Conservation (phyloP, 331 rosid species). For the Erythrophleum ivorense region DNA sequence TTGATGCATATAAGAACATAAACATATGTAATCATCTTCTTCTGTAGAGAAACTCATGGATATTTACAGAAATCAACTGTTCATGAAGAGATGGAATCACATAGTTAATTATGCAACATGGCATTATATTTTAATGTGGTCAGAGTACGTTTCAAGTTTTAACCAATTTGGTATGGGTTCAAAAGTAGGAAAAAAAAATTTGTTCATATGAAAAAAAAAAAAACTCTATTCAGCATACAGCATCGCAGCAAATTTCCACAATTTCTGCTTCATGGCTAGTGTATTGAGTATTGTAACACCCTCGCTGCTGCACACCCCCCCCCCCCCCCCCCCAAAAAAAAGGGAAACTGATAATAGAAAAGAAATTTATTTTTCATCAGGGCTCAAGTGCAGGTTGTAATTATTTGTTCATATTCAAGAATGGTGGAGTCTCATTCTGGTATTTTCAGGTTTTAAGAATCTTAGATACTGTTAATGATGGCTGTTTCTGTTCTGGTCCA, state of each 20-base stretch:
- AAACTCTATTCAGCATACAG: background rate
- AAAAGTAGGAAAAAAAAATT: background rate
- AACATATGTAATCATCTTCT: background rate
- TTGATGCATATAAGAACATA: background rate
- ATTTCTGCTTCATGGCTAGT: background rate
- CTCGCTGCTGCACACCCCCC: background rate
- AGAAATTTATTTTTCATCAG: background rate
- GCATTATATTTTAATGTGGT: background rate
- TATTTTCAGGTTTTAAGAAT: slow-evolving; percentile 32
- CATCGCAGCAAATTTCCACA: background rate
- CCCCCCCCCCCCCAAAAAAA: background rate
- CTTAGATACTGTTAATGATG: slow-evolving; percentile 5
- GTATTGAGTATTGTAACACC: background rate
- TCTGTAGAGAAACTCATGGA: background rate
- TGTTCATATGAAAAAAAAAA: background rate
- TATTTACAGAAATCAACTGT: background rate
- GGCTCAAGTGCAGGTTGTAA: slow-evolving; percentile 23
- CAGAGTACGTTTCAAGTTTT: background rate
- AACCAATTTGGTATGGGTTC: background rate
- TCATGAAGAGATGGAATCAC: background rate
- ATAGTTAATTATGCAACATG: background rate
- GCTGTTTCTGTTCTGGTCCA: slow-evolving; percentile 23
- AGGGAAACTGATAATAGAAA: background rate
- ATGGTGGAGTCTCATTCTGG: slow-evolving; percentile 34
- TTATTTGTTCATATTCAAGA: slow-evolving; percentile 25